Evolutionary conservation across 805 yeast genomes (phyloP).

Genomic region (Suhomyces sp.): DNA sequence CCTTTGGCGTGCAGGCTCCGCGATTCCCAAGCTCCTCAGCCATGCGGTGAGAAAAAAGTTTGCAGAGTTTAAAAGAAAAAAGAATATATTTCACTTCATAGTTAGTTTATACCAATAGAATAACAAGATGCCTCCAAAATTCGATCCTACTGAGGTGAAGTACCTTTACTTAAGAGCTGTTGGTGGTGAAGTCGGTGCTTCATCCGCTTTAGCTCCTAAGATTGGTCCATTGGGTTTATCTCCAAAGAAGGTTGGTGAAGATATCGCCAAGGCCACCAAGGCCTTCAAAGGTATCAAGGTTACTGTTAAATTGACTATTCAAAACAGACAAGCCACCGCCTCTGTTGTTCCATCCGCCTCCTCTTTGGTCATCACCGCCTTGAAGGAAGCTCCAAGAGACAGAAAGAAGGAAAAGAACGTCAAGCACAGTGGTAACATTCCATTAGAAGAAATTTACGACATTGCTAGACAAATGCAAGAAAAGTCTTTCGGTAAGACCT

Average conservation of each 20-base stretch:
- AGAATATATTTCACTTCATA: constrained; percentile 4
- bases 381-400: constrained; percentile 99
- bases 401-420: constrained; percentile 99
- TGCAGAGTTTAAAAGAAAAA: constrained; percentile 3
- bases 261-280: constrained; percentile 99
- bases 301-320: constrained; percentile 97
- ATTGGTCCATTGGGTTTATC: constrained; percentile 99
- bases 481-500: constrained; percentile 96
- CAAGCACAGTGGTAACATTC: constrained; percentile 98
- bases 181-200: constrained; percentile 99
- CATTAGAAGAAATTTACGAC: constrained; percentile 93
- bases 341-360: constrained; percentile 99
- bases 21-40: neutral
- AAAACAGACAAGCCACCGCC: constrained; percentile 99
- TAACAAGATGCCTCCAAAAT: constrained; percentile 86
- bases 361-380: constrained; percentile 96
- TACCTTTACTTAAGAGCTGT: constrained; percentile 98
- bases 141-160: constrained; percentile 98
- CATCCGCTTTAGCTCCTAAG: constrained; percentile 99
- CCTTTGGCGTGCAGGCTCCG: neutral
- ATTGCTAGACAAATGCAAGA: constrained; percentile 97
- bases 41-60: constrained; percentile 2
- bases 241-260: constrained; percentile 99
- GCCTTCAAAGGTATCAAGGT: constrained; percentile 99
- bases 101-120: constrained; percentile 6